phyloP scores from a whole-genome alignment of 2,329 filamentous ascomycete genomes.

The Seiridium cupressi region DNA sequence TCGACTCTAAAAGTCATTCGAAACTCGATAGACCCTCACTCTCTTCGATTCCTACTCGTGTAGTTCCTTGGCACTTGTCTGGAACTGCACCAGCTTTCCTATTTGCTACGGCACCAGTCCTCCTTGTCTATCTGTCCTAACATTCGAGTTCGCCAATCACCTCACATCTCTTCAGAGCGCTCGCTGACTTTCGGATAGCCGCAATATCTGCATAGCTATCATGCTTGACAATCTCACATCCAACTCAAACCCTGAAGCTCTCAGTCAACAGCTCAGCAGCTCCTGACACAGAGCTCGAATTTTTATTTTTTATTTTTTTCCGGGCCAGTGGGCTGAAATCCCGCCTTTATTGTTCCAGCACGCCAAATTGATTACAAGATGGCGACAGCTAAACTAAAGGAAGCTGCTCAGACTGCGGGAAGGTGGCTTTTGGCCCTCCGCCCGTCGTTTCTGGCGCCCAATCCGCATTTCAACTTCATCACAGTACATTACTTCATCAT shows the following conservation, averaged over 20 bases:
- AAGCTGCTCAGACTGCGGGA: constrained; percentile 32
- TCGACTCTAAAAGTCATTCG: too few relatives aligned
- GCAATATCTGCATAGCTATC: constrained; percentile 7
- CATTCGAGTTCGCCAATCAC: background rate
- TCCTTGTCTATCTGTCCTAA: background rate
- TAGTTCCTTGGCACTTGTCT: too few relatives aligned
- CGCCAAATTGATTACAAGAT: background rate
- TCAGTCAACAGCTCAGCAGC: background rate
- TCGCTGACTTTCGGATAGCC: constrained; percentile 6
- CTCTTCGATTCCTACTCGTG: too few relatives aligned
- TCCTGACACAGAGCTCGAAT: background rate
- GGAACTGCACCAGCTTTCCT: too few relatives aligned
- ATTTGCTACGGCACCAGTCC: too few relatives aligned
- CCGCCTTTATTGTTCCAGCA: background rate
- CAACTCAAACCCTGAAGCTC: background rate
- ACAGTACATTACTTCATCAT: constrained; percentile 83
- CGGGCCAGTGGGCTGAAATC: background rate
- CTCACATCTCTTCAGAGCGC: background rate
- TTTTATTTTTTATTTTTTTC: background rate
- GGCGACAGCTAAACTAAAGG: constrained; percentile 27
- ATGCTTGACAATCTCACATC: constrained; percentile 8
- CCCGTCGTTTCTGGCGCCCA: constrained; percentile 56
- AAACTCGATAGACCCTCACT: too few relatives aligned
- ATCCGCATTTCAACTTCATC: constrained; percentile 78
- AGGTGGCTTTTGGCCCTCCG: constrained; percentile 47